phyloP scores from a whole-genome alignment of 805 yeast species.

The Hanseniaspora hatyaiensis region DNA sequence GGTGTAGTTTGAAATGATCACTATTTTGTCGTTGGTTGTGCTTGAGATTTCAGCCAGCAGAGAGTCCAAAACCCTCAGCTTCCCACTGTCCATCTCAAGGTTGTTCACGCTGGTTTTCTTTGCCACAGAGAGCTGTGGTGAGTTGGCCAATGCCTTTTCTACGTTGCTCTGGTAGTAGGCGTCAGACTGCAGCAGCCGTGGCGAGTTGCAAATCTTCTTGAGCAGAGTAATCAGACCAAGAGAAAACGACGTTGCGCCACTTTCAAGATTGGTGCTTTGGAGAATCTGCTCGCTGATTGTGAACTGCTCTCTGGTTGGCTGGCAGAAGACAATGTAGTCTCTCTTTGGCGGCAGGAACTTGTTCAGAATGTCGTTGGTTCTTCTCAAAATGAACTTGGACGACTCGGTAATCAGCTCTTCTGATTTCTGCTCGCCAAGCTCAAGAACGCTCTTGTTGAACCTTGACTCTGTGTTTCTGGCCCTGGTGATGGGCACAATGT shows the following conservation, averaged over 20 bases:
- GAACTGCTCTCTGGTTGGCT: conserved; percentile 56
- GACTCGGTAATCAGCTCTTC: conserved; percentile 56
- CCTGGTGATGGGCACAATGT: conserved; percentile 55
- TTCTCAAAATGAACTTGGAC: conserved; percentile 53
- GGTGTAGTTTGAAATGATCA: conserved; percentile 86
- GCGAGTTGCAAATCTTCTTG: conserved; percentile 76
- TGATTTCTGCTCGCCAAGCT: conserved; percentile 50
- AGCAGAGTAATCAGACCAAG: conserved; percentile 60
- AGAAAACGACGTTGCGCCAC: conserved; percentile 30
- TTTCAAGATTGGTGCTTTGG: conserved; percentile 25
- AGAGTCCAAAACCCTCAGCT: conserved; percentile 47
- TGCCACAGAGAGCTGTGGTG: background rate
- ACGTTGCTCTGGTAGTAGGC: conserved; percentile 22
- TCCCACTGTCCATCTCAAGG: conserved; percentile 40
- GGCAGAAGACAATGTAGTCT: conserved; percentile 65
- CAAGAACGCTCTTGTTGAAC: conserved; percentile 37
- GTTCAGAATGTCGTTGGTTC: conserved; percentile 49
- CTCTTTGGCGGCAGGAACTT: conserved; percentile 60
- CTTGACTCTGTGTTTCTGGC: conserved; percentile 58
- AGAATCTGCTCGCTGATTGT: conserved; percentile 43
- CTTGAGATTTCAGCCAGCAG: conserved; percentile 41
- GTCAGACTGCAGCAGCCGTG: conserved; percentile 48
- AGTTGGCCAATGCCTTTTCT: background rate
- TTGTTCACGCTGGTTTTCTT: background rate
- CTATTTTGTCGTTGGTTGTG: conserved; percentile 62